Conservation (phyloP, 2,329 filamentous ascomycete species). For the Epichloe sibirici region DNA sequence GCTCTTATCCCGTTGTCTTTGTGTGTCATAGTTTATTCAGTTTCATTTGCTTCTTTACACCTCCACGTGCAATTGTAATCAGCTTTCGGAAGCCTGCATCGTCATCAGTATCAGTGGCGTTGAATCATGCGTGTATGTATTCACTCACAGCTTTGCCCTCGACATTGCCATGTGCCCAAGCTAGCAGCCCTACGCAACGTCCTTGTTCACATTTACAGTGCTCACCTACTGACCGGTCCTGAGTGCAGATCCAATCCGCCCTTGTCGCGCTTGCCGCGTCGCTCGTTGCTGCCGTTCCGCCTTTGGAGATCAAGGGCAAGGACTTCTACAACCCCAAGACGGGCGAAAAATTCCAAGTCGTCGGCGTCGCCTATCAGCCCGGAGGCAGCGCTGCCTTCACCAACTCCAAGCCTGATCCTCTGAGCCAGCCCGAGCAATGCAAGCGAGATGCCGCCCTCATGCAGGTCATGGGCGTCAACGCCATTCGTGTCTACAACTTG, state of each 20-base stretch:
- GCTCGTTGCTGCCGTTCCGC: conserved; percentile 41
- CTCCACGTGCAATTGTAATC: neutral
- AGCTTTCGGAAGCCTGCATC: neutral
- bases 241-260: conserved; percentile 25
- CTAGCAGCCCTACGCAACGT: neutral
- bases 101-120: neutral
- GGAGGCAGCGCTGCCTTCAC: conserved; percentile 53
- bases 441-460: conserved; percentile 53
- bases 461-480: conserved; percentile 52
- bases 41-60: neutral
- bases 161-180: neutral
- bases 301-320: conserved; percentile 43
- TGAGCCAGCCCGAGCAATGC: conserved; percentile 46
- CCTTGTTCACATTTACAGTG: no score
- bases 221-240: conserved; percentile 7
- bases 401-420: conserved; percentile 39
- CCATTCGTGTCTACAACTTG: conserved; percentile 59
- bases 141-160: neutral
- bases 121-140: conserved; percentile 11
- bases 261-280: conserved; percentile 42
- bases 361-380: conserved; percentile 58
- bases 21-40: neutral
- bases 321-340: conserved; percentile 48
- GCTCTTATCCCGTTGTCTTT: neutral
- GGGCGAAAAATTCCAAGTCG: conserved; percentile 51